Percentiles rank a stretch among this genome's conserved stretches.
Evolutionary conservation across 306 rosid genomes (phyloP).

Genomic region (Begonia peltatifolia): DNA sequence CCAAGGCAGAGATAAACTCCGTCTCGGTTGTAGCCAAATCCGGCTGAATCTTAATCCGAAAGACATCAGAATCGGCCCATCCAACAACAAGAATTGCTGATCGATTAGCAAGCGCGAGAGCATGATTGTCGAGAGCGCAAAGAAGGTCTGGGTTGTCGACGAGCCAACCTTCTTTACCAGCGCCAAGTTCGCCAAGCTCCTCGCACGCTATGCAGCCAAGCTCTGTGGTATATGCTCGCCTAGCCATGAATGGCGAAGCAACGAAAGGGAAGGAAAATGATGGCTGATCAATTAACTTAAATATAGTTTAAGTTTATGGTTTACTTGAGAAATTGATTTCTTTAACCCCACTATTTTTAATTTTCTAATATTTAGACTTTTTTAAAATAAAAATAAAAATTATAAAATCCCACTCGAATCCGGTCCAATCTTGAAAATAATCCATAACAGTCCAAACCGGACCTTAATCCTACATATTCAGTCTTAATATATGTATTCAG

Average conservation of each 20-base stretch:
- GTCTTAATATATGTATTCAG: no score
- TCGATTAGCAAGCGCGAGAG: constrained; percentile 63
- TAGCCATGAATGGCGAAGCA: constrained; percentile 23
- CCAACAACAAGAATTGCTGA: constrained; percentile 48
- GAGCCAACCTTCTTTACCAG: constrained; percentile 84
- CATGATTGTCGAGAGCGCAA: constrained; percentile 74
- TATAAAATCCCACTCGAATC: no score
- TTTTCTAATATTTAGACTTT: no score
- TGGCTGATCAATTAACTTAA: no score
- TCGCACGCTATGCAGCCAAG: constrained; percentile 83
- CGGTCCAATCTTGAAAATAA: no score
- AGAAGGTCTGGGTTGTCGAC: constrained; percentile 53
- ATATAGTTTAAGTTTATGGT: no score
- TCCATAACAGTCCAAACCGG: no score
- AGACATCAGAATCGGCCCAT: constrained; percentile 36
- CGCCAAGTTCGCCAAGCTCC: constrained; percentile 63
- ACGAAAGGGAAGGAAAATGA: neutral
- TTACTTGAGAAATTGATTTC: no score
- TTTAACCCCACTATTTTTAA: no score
- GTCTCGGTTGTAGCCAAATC: constrained; percentile 56
- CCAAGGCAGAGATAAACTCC: constrained; percentile 60
- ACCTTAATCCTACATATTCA: no score
- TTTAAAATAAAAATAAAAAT: no score
- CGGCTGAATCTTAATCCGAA: constrained; percentile 51
- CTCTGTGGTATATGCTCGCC: constrained; percentile 48